These are phyloP conservation scores for Cydonia oblonga DNA, from an alignment of 331 rosid genomes.

Conservation along the genomic window DNA sequence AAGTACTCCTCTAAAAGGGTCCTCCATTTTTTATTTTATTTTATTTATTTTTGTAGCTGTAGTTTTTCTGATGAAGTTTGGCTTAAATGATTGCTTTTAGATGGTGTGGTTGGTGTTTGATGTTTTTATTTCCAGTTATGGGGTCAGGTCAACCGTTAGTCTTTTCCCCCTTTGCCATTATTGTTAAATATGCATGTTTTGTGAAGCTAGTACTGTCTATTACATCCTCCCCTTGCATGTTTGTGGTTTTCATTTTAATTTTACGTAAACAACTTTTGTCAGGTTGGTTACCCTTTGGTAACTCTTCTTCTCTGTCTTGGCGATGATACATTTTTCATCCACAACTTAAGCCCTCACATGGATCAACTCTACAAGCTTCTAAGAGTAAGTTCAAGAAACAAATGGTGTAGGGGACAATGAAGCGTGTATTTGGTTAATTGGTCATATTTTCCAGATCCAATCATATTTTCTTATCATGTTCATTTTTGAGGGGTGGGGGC, in stretches of 20 bases:
- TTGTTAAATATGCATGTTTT: not conserved
- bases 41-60: too few relatives aligned
- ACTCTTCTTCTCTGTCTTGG: constrained; percentile 98
- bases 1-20: not conserved
- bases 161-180: not conserved
- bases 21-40: not conserved
- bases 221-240: not conserved
- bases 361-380: constrained; percentile 97
- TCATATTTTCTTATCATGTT: constrained; percentile 2
- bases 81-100: not conserved
- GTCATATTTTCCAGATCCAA: constrained; percentile 2
- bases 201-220: not conserved
- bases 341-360: constrained; percentile 85
- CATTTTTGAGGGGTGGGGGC: not conserved
- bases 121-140: not conserved
- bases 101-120: not conserved
- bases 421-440: constrained; percentile 1
- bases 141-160: not conserved
- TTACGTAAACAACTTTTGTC: constrained; percentile 1
- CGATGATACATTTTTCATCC: constrained; percentile 78
- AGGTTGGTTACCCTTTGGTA: constrained; percentile 98
- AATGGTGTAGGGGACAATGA: not conserved
- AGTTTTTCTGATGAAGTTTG: not conserved
- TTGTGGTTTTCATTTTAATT: constrained; percentile 1
- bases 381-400: constrained; percentile 45